Evolutionary conservation across 768 basidiomycete genomes (phyloP).

Genomic region (Leucosporidium yakuticum): DNA sequence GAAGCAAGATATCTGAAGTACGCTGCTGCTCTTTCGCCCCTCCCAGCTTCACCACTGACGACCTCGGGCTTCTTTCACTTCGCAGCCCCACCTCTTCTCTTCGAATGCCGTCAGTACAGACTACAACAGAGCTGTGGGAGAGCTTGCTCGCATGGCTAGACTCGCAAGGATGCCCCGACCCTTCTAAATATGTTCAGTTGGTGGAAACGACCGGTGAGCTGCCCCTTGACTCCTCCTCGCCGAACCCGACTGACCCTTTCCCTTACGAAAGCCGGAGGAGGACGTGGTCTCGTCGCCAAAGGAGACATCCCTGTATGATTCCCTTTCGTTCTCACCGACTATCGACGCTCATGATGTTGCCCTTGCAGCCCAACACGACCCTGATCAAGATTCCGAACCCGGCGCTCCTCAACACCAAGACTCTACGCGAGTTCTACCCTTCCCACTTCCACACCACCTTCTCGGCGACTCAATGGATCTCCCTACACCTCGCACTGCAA

Average conservation of each 20-base stretch:
- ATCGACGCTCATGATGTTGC: neutral
- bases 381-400: slow-evolving; percentile 66
- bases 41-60: neutral
- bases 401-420: slow-evolving; percentile 66
- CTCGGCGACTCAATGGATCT: slow-evolving; percentile 67
- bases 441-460: slow-evolving; percentile 41
- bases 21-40: neutral
- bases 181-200: slow-evolving; percentile 9
- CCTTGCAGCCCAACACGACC: slow-evolving; percentile 49
- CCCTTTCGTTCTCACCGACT: too few relatives aligned
- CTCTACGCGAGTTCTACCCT: slow-evolving; percentile 60
- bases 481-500: slow-evolving; percentile 70
- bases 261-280: slow-evolving; percentile 6
- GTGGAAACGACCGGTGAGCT: slow-evolving; percentile 23
- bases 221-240: neutral
- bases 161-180: neutral
- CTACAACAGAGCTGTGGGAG: neutral
- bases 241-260: neutral
- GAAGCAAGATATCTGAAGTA: neutral
- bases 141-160: neutral
- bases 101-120: neutral
- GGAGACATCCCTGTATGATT: slow-evolving; percentile 6
- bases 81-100: too few relatives aligned
- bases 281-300: slow-evolving; percentile 29
- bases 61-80: neutral